phyloP scores from a whole-genome alignment of 129 eudicot genomes.

The Solidago caesia region DNA sequence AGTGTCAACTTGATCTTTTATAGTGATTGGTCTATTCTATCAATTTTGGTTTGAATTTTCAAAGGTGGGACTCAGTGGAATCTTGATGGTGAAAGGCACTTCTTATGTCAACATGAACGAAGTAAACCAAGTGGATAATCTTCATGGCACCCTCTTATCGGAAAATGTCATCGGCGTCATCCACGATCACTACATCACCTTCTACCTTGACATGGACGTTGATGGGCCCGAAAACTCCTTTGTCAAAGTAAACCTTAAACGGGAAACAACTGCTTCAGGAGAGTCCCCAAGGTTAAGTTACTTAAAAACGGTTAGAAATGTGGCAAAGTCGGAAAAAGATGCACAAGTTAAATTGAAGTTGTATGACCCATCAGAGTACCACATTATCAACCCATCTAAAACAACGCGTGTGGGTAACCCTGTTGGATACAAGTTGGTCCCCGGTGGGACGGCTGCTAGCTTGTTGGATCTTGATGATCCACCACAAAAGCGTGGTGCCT shows the following conservation, averaged over 20 bases:
- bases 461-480: slow-evolving; percentile 80
- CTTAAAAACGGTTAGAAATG: slow-evolving; percentile 67
- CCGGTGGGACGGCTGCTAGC: slow-evolving; percentile 93
- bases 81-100: slow-evolving; percentile 96
- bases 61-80: slow-evolving; percentile 97
- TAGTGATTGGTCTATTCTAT: slow-evolving; percentile 24
- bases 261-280: slow-evolving; percentile 50
- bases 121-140: slow-evolving; percentile 56
- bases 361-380: slow-evolving; percentile 89
- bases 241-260: slow-evolving; percentile 75
- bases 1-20: neutral
- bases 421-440: slow-evolving; percentile 87
- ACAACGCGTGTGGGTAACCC: slow-evolving; percentile 88
- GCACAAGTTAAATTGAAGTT: slow-evolving; percentile 81
- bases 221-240: slow-evolving; percentile 87
- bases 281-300: slow-evolving; percentile 87
- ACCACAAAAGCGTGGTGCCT: slow-evolving; percentile 90
- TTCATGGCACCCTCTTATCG: slow-evolving; percentile 84
- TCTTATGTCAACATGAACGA: slow-evolving; percentile 76
- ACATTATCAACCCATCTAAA: slow-evolving; percentile 70
- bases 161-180: slow-evolving; percentile 96
- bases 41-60: slow-evolving; percentile 18
- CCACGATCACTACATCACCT: slow-evolving; percentile 94
- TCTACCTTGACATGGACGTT: slow-evolving; percentile 90
- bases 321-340: slow-evolving; percentile 90